Base-by-base conservation (phyloP, 768 basidiomycete species). In the Kwoniella mangroviensis region DNA sequence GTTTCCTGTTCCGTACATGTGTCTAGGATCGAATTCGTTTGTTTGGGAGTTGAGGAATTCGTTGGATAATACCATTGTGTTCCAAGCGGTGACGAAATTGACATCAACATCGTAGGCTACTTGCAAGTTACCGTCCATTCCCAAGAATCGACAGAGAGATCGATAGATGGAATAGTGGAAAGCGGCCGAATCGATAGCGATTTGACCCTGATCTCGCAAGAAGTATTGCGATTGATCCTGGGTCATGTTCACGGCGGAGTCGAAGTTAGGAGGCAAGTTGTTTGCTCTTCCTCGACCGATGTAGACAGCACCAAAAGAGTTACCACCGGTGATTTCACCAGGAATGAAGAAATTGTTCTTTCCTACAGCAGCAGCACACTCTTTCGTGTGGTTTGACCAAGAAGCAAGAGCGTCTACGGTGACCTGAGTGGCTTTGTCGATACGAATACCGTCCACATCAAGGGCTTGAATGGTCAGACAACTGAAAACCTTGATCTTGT, bases 101-200 rank as follows among this genome's bases (percentile, higher is more conserved):
- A 85, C 83, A 75, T 89, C 86, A 40, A 93, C 84, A 78, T 97
- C 94, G 83, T 90, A 95, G 11, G 92, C 94, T 63, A 93, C 94
- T 71, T 90, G 87, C 42, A 97, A 86, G 81, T 97, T 96, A 76
- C 94, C 94, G 79, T 97, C 94, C 93, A 96, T 95, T 63, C 94
- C 94, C 57, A 96, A 87, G 85, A 94, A 93, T 60, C 94, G 91
- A 40, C 90, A 85, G 63, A 96, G 84, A 2, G 91, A 85, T 68
- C 94, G 94, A 80, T 97, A 96, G 65, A 90, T 90, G 56, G 94
- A 96, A 82, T 96, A 97, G 82, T 97, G 94, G 86, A 96, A 96
- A 0, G 94, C 94, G 57, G 89, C 89, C 43, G 86, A 85, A 75
- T 97, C 94, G 60, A 97, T 85, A 24, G 84, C 90, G 68, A 88